Conservation (phyloP, 768 basidiomycete species). For the Agrocybe praecox region DNA sequence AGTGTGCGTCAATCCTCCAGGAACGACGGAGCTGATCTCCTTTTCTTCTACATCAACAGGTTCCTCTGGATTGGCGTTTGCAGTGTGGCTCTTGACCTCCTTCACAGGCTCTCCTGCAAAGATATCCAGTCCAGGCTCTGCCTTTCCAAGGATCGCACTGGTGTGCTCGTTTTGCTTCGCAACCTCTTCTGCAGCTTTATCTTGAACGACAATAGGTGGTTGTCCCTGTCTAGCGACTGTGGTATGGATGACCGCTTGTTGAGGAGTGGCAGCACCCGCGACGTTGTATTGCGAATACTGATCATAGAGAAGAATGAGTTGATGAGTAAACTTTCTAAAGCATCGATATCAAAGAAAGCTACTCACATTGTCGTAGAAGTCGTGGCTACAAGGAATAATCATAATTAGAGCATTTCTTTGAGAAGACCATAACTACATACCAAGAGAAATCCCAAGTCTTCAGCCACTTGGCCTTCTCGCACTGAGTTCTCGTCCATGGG, state of each 20-base stretch:
- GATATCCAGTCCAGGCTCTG: constrained; percentile 77
- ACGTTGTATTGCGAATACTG: constrained; percentile 63
- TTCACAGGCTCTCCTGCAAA: constrained; percentile 57
- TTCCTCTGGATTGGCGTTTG: constrained; percentile 6
- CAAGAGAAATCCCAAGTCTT: constrained; percentile 98
- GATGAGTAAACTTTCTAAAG: neutral
- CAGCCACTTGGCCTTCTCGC: constrained; percentile 78
- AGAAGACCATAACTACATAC: constrained; percentile 35
- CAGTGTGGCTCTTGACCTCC: constrained; percentile 48
- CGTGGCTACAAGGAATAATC: constrained; percentile 43
- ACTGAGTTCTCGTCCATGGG: constrained; percentile 84
- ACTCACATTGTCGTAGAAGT: constrained; percentile 71
- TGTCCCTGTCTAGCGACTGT: constrained; percentile 61
- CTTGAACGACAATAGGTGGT: constrained; percentile 54
- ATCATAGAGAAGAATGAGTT: neutral
- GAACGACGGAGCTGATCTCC: constrained; percentile 21
- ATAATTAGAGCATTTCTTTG: neutral
- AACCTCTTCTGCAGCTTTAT: constrained; percentile 18
- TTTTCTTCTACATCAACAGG: constrained; percentile 17
- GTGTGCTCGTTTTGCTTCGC: constrained; percentile 30
- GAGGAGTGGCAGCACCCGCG: constrained; percentile 37
- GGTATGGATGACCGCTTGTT: constrained; percentile 36
- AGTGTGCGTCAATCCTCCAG: constrained; percentile 5
- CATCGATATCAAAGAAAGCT: neutral
- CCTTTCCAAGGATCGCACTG: constrained; percentile 45